Percentiles rank a stretch among this genome's conserved stretches.
Evolutionary conservation across 495 filamentous ascomycete species (phyloP).

Genomic region (Penicillium herquei): DNA sequence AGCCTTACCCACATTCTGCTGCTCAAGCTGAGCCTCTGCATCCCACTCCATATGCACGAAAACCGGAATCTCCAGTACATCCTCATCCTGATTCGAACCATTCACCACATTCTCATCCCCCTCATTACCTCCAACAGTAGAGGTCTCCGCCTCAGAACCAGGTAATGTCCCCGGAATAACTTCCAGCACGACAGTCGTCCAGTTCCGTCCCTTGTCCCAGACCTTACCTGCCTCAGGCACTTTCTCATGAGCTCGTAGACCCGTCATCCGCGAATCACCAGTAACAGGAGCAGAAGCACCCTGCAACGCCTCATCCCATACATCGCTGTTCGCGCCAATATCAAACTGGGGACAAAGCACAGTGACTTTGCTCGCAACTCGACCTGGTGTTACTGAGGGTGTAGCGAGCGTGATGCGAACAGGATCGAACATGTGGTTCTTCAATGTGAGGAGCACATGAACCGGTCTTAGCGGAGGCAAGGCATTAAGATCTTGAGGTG

Average conservation of each 20-base stretch:
- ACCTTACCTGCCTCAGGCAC: constrained; percentile 89
- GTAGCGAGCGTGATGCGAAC: constrained; percentile 86
- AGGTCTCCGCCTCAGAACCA: constrained; percentile 25
- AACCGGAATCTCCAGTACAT: constrained; percentile 92
- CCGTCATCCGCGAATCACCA: constrained; percentile 29
- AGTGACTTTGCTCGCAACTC: constrained; percentile 75
- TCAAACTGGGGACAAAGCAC: constrained; percentile 94
- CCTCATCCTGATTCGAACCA: constrained; percentile 66
- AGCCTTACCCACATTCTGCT: constrained; percentile 48
- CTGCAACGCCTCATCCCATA: constrained; percentile 87
- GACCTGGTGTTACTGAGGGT: constrained; percentile 74
- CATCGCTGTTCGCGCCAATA: constrained; percentile 90
- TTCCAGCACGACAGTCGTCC: constrained; percentile 88
- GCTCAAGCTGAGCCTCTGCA: constrained; percentile 69
- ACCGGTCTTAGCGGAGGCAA: constrained; percentile 67
- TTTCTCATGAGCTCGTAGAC: constrained; percentile 45
- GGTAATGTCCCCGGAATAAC: constrained; percentile 68
- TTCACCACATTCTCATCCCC: constrained; percentile 18
- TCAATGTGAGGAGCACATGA: constrained; percentile 83
- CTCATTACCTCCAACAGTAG: constrained; percentile 14
- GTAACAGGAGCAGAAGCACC: constrained; percentile 37
- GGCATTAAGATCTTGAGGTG: constrained; percentile 41
- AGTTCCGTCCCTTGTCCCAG: constrained; percentile 93
- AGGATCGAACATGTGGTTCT: constrained; percentile 90
- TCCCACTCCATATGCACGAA: constrained; percentile 94